phyloP scores from a whole-genome alignment of 805 yeast species.

The Wickerhamomyces canadensis region DNA sequence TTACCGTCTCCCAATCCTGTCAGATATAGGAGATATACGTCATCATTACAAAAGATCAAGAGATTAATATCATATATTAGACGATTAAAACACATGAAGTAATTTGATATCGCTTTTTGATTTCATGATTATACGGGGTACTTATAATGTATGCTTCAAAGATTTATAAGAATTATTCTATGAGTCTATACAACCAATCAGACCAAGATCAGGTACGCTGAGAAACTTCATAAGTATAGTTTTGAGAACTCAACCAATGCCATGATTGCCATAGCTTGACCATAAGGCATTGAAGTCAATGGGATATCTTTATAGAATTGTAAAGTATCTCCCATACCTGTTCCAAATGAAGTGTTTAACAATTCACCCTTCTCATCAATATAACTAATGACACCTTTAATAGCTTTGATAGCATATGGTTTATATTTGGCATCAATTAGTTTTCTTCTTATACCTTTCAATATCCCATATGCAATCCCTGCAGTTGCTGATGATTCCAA shows the following conservation, averaged over 20 bases:
- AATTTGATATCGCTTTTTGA: no score
- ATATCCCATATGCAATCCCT: conserved; percentile 10
- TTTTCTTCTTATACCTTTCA: conserved; percentile 8
- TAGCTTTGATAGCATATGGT: conserved; percentile 8
- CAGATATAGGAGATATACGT: no score
- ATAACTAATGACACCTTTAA: conserved; percentile 9
- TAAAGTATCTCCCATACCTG: conserved; percentile 11
- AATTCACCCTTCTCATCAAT: conserved; percentile 10
- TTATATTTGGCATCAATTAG: conserved; percentile 5
- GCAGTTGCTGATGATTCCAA: conserved; percentile 11
- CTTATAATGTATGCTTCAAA: no score
- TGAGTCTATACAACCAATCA: no score
- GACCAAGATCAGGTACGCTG: no score
- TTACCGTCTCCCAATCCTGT: no score
- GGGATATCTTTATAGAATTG: conserved; percentile 11
- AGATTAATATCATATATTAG: no score
- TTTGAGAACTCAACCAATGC: conserved; percentile 11
- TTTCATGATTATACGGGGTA: no score
- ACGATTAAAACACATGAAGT: no score
- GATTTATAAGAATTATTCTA: no score
- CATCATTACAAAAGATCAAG: no score
- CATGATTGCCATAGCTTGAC: conserved; percentile 13
- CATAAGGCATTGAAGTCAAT: conserved; percentile 12
- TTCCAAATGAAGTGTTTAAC: conserved; percentile 10
- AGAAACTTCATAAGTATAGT: conserved; percentile 4